Evolutionary conservation across 208 protist genomes (phyloP).

Genomic region (Acanthamoeba culbertsoni): DNA sequence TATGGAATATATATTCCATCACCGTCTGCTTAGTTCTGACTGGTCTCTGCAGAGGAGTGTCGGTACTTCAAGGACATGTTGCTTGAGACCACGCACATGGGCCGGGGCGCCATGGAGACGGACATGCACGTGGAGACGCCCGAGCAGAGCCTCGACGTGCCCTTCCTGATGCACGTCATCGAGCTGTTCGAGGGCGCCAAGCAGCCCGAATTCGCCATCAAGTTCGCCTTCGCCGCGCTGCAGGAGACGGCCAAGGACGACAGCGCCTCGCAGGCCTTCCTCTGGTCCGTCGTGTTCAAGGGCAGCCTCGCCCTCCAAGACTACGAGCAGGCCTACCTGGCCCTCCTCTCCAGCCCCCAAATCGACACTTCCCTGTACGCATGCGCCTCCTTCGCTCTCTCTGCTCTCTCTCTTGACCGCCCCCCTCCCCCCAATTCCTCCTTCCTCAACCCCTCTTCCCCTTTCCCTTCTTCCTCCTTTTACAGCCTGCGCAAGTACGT

Average conservation of each 20-base stretch:
- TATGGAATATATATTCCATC: no score
- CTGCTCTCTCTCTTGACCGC: neutral
- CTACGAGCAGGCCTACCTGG: slow-evolving; percentile 62
- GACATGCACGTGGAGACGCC: slow-evolving; percentile 24
- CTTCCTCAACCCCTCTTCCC: neutral
- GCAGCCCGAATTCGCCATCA: slow-evolving; percentile 32
- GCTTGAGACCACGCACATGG: slow-evolving; percentile 2
- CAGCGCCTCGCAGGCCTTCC: slow-evolving; percentile 32
- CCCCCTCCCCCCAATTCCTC: no score
- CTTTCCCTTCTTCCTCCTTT: neutral
- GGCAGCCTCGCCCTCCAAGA: slow-evolving; percentile 16
- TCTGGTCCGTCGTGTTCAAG: slow-evolving; percentile 62
- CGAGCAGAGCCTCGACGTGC: slow-evolving; percentile 33
- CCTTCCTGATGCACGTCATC: slow-evolving; percentile 47
- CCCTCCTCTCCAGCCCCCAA: slow-evolving; percentile 33
- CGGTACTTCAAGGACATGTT: slow-evolving; percentile 41
- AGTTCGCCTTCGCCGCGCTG: slow-evolving; percentile 48
- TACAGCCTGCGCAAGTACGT: neutral
- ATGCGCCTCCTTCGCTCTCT: neutral
- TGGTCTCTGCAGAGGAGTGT: slow-evolving; percentile 28
- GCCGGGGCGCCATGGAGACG: neutral
- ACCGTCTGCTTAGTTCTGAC: no score
- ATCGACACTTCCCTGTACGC: neutral
- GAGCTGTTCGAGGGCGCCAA: neutral
- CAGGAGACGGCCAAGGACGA: slow-evolving; percentile 2